Evolutionary conservation across 208 protist species (phyloP), one percentile per base, ranked within the genome.

Genomic region (Trypanosoma brucei): DNA sequence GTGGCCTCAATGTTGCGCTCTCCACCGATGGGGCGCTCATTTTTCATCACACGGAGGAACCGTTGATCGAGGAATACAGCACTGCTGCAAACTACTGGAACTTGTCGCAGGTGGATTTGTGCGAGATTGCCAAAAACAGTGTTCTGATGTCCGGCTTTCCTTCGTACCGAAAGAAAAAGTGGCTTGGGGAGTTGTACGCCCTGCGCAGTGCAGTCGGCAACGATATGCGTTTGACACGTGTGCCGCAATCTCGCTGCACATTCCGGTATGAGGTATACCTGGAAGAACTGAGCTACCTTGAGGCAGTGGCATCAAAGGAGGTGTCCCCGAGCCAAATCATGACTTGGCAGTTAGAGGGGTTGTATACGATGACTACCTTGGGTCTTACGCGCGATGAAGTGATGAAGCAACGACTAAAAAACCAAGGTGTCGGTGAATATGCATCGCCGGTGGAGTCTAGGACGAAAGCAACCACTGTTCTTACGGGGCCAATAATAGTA

Each of bases 11-110:
- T 71, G 96, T 99, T 4, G 88, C 95, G 1, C 76, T 99, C 6
- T 96, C 93, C 34, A 99, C 98, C 31, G 93, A 97, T 66, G 84
- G 88, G 57, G 75, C 93, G 1, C 78, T 97, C 42, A 90, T 87
- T 72, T 99, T 99, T 81, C 98, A 99, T 75, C 87, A 97, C 66
- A 99, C 97, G 0, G 78, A 94, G 69, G 79, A 94, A 75, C 92
- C 89, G 39, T 78, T 96, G 48, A 78, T 96, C 42, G 92, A 96
- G 67, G 88, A 96, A 78, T 96, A 95, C 70, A 83, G 80, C 72
- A 92, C 87, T 13, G 92, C 92, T 3, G 76, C 77, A 65, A 86
- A 93, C 48, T 65, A 93, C 39, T 96, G 86, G 82, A 78, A 78
- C 67, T 78, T 96, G 31, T 95, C 81, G 3, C 66, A 75, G 33